Evolutionary conservation across 108 stramenopile genomes (phyloP).

Genomic region (Skeletonema costatum): DNA sequence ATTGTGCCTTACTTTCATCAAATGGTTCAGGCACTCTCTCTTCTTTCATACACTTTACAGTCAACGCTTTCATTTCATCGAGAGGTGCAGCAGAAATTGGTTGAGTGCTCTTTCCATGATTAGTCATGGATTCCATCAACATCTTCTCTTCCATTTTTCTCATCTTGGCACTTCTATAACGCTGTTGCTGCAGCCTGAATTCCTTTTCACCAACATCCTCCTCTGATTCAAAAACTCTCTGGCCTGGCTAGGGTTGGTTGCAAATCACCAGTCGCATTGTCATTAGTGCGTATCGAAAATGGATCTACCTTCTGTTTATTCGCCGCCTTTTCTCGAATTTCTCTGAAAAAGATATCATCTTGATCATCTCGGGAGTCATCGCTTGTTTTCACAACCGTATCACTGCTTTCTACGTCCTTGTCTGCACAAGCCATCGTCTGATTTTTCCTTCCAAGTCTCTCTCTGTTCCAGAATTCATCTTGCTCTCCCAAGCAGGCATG

Average conservation of each 20-base stretch:
- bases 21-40: slow-evolving; percentile 11
- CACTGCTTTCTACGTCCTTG: not conserved
- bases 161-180: not conserved
- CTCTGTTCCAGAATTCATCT: slow-evolving; percentile 1
- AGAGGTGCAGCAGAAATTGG: not conserved
- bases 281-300: not conserved
- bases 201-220: slow-evolving; percentile 44
- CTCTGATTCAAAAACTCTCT: not conserved
- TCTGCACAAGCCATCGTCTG: not conserved
- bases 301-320: not conserved
- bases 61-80: slow-evolving; percentile 16
- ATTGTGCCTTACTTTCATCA: slow-evolving; percentile 2
- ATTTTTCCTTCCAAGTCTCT: not conserved
- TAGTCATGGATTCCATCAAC: not conserved
- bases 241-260: not conserved
- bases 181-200: not conserved
- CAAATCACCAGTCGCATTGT: not conserved
- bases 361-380: not conserved
- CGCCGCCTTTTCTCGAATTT: slow-evolving; percentile 7
- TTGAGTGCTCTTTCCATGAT: not conserved
- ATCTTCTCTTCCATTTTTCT: slow-evolving; percentile 8
- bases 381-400: not conserved
- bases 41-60: not conserved
- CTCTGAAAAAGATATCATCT: slow-evolving; percentile 6
- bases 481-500: slow-evolving; percentile 17